Percentiles rank a stretch among this genome's conserved stretches.
Evolutionary conservation across 2,329 filamentous ascomycete species (phyloP).

Genomic region (Diaporthe capsici): DNA sequence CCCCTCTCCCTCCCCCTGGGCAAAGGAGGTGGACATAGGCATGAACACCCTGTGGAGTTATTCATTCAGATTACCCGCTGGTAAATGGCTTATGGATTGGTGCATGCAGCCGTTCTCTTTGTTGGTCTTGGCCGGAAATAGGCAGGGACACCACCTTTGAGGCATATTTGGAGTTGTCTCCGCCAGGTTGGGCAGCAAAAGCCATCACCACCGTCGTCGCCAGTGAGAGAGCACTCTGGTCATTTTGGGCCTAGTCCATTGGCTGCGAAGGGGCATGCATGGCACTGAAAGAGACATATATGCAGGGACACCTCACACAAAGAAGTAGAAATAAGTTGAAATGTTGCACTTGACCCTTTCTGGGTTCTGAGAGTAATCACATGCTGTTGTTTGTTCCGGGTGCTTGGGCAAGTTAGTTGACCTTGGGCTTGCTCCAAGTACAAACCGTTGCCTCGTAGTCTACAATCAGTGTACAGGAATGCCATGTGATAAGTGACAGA

Average conservation of each 20-base stretch:
- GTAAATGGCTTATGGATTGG: no score
- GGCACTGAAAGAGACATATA: not conserved
- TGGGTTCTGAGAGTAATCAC: not conserved
- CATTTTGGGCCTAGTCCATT: not conserved
- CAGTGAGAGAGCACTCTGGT: not conserved
- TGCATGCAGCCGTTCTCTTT: no score
- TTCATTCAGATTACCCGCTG: no score
- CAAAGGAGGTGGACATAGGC: no score
- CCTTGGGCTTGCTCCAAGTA: not conserved
- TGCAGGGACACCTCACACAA: not conserved
- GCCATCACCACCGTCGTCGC: not conserved
- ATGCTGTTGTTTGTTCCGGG: not conserved
- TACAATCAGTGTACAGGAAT: not conserved
- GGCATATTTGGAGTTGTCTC: not conserved
- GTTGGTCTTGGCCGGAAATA: not conserved
- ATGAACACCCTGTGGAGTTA: no score
- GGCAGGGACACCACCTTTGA: no score
- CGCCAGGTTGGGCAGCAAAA: slow-evolving; percentile 5
- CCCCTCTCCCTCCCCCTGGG: no score
- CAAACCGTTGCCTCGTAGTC: not conserved
- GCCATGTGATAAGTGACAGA: slow-evolving; percentile 18
- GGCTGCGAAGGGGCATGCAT: not conserved
- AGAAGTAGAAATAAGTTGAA: not conserved
- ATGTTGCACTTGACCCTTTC: not conserved
- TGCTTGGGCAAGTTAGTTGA: not conserved